A percentile compares a stretch with the other conserved stretches of the same genome.
Conservation (phyloP, 1,284 basidiomycete species). For the Tranzscheliella williamsii region DNA sequence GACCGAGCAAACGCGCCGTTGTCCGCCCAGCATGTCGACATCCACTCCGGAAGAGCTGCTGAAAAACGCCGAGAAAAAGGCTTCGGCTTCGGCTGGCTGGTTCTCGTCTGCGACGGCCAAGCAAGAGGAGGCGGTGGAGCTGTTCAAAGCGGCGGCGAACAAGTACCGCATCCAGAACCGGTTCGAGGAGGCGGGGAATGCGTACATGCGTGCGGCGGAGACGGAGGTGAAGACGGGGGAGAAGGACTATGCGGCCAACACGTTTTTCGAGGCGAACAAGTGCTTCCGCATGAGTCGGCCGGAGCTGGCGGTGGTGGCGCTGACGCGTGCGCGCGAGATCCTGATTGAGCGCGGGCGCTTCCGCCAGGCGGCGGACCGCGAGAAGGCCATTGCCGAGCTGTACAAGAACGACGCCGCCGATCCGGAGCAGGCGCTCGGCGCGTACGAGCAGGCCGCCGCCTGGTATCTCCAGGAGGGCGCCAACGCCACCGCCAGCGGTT, state of each 20-base stretch:
- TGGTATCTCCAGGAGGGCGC: conserved; percentile 98
- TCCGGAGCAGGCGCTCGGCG: conserved; percentile 80
- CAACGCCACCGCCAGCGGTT: conserved; percentile 88
- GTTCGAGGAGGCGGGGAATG: conserved; percentile 85
- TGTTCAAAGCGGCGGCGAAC: conserved; percentile 92
- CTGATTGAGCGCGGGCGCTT: conserved; percentile 85
- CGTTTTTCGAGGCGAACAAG: conserved; percentile 59
- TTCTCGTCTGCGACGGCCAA: conserved; percentile 51
- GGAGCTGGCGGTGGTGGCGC: conserved; percentile 78
- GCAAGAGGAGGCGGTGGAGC: conserved; percentile 82
- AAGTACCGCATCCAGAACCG: conserved; percentile 90
- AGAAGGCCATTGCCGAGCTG: conserved; percentile 84
- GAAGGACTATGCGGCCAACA: conserved; percentile 59
- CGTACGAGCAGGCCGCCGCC: conserved; percentile 88
- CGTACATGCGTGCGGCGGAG: conserved; percentile 57
- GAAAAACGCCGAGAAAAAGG: conserved; percentile 90
- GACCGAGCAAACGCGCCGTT: no score
- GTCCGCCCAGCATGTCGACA: conserved; percentile 43
- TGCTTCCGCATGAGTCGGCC: conserved; percentile 56
- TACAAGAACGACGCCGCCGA: conserved; percentile 76
- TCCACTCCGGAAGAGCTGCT: conserved; percentile 65
- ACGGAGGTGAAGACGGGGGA: conserved; percentile 56
- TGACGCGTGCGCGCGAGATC: conserved; percentile 81
- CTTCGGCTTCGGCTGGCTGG: conserved; percentile 73
- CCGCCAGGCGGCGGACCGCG: conserved; percentile 93